phyloP scores from a whole-genome alignment of 352 stramenopile genomes.

The Globisporangium cylindrosporum region DNA sequence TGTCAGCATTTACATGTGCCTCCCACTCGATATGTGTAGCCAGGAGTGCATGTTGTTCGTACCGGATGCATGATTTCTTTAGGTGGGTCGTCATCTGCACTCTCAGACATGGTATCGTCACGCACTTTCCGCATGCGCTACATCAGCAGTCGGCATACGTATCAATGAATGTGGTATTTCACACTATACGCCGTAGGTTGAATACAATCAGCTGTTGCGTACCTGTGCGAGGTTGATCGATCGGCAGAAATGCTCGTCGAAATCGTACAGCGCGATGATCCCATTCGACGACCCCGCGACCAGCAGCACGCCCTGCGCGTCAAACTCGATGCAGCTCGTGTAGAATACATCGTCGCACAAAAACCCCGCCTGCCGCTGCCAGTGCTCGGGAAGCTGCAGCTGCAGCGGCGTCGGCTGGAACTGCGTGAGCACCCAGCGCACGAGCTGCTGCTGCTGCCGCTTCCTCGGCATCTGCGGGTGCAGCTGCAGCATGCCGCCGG shows the following conservation, averaged over 20 bases:
- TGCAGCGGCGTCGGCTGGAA: conserved; percentile 43
- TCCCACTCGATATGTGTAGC: too few relatives aligned
- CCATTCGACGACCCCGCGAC: conserved; percentile 62
- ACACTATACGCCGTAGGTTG: not conserved
- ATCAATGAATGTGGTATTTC: not conserved
- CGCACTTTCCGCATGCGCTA: not conserved
- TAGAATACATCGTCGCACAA: conserved; percentile 39
- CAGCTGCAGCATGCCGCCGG: conserved; percentile 17
- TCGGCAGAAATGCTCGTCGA: conserved; percentile 69
- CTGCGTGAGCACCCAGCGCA: conserved; percentile 51
- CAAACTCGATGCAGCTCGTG: conserved; percentile 68
- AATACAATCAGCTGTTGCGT: not conserved
- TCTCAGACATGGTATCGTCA: not conserved
- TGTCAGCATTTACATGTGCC: not conserved
- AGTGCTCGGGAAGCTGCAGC: conserved; percentile 43
- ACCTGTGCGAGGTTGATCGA: conserved; percentile 55
- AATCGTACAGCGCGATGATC: conserved; percentile 74
- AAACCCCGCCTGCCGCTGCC: conserved; percentile 31
- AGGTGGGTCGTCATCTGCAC: not conserved
- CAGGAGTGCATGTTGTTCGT: not conserved
- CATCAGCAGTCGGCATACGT: not conserved
- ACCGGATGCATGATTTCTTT: conserved; percentile 37
- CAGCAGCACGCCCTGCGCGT: conserved; percentile 62
- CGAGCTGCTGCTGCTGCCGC: conserved; percentile 43
- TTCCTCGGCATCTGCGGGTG: conserved; percentile 24